A percentile compares a stretch with the other conserved stretches of the same genome.
These are phyloP conservation scores for Beauveria medogensis DNA, from an alignment of 2,329 filamentous ascomycete species.

Conservation along the genomic window DNA sequence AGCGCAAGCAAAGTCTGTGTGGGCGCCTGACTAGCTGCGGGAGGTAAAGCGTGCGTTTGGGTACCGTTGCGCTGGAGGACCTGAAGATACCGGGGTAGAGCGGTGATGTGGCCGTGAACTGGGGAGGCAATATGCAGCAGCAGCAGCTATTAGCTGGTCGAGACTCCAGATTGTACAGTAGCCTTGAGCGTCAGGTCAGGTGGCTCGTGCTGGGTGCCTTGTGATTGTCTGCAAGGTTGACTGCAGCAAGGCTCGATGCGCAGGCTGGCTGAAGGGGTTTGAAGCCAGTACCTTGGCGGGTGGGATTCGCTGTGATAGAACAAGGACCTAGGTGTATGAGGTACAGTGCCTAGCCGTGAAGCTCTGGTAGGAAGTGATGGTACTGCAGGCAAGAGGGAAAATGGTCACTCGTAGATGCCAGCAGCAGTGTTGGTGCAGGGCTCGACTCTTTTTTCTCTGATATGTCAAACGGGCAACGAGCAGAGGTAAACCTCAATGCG, in stretches of 20 bases:
- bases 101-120: slow-evolving; percentile 5
- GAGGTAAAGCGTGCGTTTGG: not conserved
- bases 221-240: not conserved
- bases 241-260: not conserved
- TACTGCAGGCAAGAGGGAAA: not conserved
- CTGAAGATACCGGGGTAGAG: not conserved
- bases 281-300: not conserved
- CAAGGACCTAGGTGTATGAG: not conserved
- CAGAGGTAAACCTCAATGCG: not conserved
- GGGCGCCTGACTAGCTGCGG: not conserved
- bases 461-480: not conserved
- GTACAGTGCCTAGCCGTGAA: not conserved
- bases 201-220: not conserved
- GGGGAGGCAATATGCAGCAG: not conserved
- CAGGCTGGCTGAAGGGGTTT: not conserved
- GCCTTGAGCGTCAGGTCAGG: not conserved
- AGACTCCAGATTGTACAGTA: not conserved
- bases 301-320: not conserved
- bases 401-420: not conserved
- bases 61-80: not conserved
- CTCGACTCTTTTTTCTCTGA: not conserved
- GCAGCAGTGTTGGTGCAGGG: not conserved
- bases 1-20: not conserved
- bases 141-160: not conserved
- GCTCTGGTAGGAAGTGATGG: not conserved